Evolutionary conservation across 2,329 filamentous ascomycete species (phyloP), one percentile per base, ranked within the genome.

Genomic region (Helotiales sp.): DNA sequence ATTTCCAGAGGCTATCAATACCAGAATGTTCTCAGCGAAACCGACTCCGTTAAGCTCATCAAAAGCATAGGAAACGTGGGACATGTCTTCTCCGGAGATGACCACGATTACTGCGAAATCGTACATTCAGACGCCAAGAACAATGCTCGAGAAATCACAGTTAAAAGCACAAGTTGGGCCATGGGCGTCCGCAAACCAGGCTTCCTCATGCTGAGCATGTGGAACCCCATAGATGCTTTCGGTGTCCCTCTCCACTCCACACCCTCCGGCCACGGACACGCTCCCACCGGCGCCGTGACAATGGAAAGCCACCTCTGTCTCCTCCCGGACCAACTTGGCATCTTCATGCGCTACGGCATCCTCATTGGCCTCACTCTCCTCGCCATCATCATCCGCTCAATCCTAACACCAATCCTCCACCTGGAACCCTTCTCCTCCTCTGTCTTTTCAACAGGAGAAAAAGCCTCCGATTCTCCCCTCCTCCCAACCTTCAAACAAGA

Each of bases 41-140:
- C 87, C 1, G 88, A 97, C 72, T 96, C 94, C 0, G 84, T 88
- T 54, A 88, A 89, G 61, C 82, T 99, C 43, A 82, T 97, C 49
- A 85, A 90, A 67, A 92, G 89, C 70, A 84, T 97, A 37, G 93
- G 93, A 37, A 92, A 96, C 69, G 87, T 98, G 13, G 85, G 88
- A 2, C 91, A 96, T 71, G 91, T 94, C 50, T 99, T 98, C 77
- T 97, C 93, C 0, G 96, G 96, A 11, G 96, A 99, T 74, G 96
- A 99, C 76, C 96, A 99, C 81, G 96, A 99, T 81, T 97, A 98
- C 81, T 99, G 96, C 80, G 94, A 97, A 75, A 82, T 98, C 6
- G 85, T 89, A 0, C 96, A 99, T 78, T 87, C 89, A 17, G 68
- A 68, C 61, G 72, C 74, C 2, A 84, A 87, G 20, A 87, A 89